Percentiles rank a stretch among this genome's conserved stretches.
These are phyloP conservation scores for Dipsacomyces acuminosporus DNA, from an alignment of 371 early-diverging fungal genomes.

Conservation along the genomic window DNA sequence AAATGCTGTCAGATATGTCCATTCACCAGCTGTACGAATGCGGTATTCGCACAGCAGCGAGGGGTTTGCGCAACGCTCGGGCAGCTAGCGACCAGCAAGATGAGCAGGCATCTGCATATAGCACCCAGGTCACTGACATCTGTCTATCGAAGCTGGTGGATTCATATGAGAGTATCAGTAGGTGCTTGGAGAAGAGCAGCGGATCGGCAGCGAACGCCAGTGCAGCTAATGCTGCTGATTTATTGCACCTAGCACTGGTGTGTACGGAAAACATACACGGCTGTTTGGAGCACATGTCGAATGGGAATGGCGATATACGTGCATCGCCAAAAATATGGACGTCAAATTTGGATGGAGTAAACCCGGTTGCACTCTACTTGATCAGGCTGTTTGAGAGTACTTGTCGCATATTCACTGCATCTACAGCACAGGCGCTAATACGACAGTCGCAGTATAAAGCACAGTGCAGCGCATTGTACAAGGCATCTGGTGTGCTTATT, in stretches of 20 bases:
- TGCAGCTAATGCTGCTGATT: not conserved
- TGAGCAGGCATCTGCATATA: conserved; percentile 3
- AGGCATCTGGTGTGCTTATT: conserved; percentile 4
- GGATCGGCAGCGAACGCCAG: not conserved
- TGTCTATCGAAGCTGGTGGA: conserved; percentile 14
- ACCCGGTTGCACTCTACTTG: conserved; percentile 14
- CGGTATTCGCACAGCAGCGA: conserved; percentile 4
- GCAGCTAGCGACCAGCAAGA: conserved; percentile 4
- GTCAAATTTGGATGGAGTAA: conserved; percentile 18
- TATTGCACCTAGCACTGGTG: conserved; percentile 3
- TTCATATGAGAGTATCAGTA: conserved; percentile 10
- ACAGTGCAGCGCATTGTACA: not conserved
- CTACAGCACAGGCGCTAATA: conserved; percentile 1
- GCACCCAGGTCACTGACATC: conserved; percentile 14
- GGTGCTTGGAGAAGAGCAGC: not conserved
- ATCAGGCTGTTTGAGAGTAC: conserved; percentile 13
- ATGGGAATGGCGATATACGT: conserved; percentile 11
- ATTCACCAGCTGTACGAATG: conserved; percentile 10
- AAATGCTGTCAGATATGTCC: conserved; percentile 5
- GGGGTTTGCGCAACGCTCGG: conserved; percentile 7
- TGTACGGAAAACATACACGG: conserved; percentile 1
- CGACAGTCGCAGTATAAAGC: not conserved
- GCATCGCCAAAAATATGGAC: conserved; percentile 24
- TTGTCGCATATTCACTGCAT: conserved; percentile 6
- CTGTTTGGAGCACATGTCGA: conserved; percentile 10